These are phyloP conservation scores for Hortiboletus flavorubellus DNA, from an alignment of 768 basidiomycete genomes.

Conservation along the genomic window DNA sequence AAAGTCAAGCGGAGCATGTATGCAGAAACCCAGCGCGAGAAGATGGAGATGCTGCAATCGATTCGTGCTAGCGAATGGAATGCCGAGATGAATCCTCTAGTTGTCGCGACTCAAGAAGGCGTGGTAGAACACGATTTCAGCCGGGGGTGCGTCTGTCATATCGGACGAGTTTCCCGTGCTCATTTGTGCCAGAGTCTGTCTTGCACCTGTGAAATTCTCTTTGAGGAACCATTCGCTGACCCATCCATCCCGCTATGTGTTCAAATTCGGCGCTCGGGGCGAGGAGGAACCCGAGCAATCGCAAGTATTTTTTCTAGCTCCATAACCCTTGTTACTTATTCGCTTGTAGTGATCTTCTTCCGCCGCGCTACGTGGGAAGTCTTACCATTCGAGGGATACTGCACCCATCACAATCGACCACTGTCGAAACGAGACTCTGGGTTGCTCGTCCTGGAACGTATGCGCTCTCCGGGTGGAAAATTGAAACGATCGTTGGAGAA, in stretches of 20 bases:
- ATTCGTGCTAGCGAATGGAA: slow-evolving; percentile 76
- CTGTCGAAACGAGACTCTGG: slow-evolving; percentile 54
- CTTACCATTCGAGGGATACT: slow-evolving; percentile 63
- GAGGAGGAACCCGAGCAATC: slow-evolving; percentile 21
- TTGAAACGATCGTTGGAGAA: slow-evolving; percentile 64
- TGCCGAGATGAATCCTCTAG: slow-evolving; percentile 70
- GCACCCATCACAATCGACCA: slow-evolving; percentile 42
- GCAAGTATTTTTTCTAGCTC: slow-evolving; percentile 9
- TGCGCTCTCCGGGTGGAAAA: slow-evolving; percentile 60
- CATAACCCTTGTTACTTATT: slow-evolving; percentile 6
- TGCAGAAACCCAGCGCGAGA: slow-evolving; percentile 82
- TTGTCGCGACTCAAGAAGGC: slow-evolving; percentile 47
- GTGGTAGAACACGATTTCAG: slow-evolving; percentile 62
- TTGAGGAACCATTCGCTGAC: slow-evolving; percentile 74
- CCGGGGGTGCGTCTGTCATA: slow-evolving; percentile 51
- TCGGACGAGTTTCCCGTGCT: neutral
- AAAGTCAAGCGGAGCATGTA: slow-evolving; percentile 85
- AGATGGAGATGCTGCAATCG: slow-evolving; percentile 59
- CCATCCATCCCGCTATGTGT: slow-evolving; percentile 52
- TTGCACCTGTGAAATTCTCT: slow-evolving; percentile 49
- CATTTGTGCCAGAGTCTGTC: slow-evolving; percentile 46
- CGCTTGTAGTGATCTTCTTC: slow-evolving; percentile 38
- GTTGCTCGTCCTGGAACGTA: slow-evolving; percentile 63
- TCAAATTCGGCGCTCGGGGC: slow-evolving; percentile 42
- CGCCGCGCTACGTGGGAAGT: slow-evolving; percentile 62